These are phyloP conservation scores for Sutorius australiensis DNA, from an alignment of 768 basidiomycete species.

Conservation along the genomic window DNA sequence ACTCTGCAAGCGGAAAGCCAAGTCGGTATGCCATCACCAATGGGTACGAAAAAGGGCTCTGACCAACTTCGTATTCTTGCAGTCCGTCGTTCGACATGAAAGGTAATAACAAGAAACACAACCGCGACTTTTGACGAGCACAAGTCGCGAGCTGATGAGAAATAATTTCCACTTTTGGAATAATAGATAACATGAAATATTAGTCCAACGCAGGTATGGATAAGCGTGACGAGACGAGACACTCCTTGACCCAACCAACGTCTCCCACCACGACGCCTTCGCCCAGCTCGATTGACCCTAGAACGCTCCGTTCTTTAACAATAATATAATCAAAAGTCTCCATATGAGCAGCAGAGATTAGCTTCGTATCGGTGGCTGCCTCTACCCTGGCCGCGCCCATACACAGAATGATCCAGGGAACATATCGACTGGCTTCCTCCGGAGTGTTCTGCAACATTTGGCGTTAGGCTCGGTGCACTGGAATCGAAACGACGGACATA, in stretches of 20 bases:
- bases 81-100: slow-evolving; percentile 23
- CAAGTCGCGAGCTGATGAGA: slow-evolving; percentile 9
- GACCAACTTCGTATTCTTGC: slow-evolving; percentile 67
- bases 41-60: slow-evolving; percentile 24
- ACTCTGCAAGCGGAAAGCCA: slow-evolving; percentile 38
- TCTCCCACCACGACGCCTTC: slow-evolving; percentile 40
- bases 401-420: slow-evolving; percentile 64
- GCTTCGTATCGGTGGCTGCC: slow-evolving; percentile 47
- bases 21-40: neutral
- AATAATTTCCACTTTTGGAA: slow-evolving; percentile 16
- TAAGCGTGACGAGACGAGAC: slow-evolving; percentile 60
- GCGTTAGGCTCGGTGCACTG: neutral
- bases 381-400: slow-evolving; percentile 78
- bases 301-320: slow-evolving; percentile 41
- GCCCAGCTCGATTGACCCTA: slow-evolving; percentile 28
- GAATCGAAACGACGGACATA: neutral
- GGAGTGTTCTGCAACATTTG: slow-evolving; percentile 16
- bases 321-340: slow-evolving; percentile 59
- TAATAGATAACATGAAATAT: neutral
- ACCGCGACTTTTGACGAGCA: neutral
- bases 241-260: slow-evolving; percentile 76
- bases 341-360: slow-evolving; percentile 25
- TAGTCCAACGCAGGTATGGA: slow-evolving; percentile 29
- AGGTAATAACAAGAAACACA: slow-evolving; percentile 2
- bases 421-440: slow-evolving; percentile 41